Percentiles rank a stretch among this genome's conserved stretches.
Evolutionary conservation across 202 grass and related monocot species (phyloP).

Genomic region (Brachypodium distachyon): DNA sequence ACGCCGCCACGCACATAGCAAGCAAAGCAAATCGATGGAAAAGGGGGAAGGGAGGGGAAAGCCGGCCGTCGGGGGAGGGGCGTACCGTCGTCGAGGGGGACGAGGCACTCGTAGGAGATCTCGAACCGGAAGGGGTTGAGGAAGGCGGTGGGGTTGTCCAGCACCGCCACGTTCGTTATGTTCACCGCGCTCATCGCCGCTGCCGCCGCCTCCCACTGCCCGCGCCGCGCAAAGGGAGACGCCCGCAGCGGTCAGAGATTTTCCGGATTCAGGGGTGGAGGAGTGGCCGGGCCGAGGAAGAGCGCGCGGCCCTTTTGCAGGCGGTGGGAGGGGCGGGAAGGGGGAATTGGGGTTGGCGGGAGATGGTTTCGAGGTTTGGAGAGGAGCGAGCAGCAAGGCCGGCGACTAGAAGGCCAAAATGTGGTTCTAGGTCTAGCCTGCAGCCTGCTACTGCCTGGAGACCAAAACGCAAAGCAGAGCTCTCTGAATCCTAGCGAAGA

Average conservation of each 20-base stretch:
- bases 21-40: background rate
- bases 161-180: constrained; percentile 96
- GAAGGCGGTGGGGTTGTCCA: constrained; percentile 92
- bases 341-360: constrained; percentile 40
- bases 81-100: constrained; percentile 86
- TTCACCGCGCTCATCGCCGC: constrained; percentile 93
- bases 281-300: background rate
- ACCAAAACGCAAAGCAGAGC: no score
- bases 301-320: background rate
- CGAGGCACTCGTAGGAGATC: constrained; percentile 99
- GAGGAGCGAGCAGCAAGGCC: background rate
- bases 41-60: background rate
- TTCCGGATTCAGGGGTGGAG: background rate
- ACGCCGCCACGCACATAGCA: background rate
- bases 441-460: background rate
- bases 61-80: no score
- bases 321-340: constrained; percentile 1
- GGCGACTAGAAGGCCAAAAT: no score
- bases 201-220: background rate
- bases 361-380: constrained; percentile 3
- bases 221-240: background rate
- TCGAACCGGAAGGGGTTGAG: constrained; percentile 99
- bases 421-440: no score
- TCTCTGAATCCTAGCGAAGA: no score
- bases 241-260: background rate